Conservation (phyloP, 2,329 filamentous ascomycete species). For the Sphaceloma murrayae region DNA sequence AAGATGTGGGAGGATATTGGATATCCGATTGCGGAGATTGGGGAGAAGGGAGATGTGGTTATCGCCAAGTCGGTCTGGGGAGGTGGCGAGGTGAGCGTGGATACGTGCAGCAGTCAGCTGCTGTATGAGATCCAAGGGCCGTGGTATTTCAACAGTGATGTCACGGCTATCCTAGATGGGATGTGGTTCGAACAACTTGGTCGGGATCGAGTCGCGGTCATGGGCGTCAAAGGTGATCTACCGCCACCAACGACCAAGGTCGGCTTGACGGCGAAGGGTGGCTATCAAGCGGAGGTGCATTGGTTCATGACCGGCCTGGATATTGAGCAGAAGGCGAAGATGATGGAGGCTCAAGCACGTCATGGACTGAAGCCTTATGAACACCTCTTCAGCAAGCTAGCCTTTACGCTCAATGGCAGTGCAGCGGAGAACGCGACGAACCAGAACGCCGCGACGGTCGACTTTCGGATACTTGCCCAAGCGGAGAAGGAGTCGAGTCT, state of each 20-base stretch:
- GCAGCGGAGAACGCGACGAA: constrained; percentile 26
- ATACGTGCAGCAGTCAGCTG: constrained; percentile 45
- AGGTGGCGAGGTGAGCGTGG: constrained; percentile 34
- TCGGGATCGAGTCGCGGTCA: constrained; percentile 33
- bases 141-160: constrained; percentile 50
- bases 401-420: constrained; percentile 24
- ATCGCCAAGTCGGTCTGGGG: constrained; percentile 31
- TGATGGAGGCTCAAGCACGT: constrained; percentile 39
- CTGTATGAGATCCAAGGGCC: constrained; percentile 48
- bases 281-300: constrained; percentile 39
- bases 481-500: constrained; percentile 24
- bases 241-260: constrained; percentile 45
- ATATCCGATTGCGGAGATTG: constrained; percentile 31
- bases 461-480: constrained; percentile 33
- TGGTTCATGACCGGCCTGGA: constrained; percentile 40
- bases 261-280: constrained; percentile 38
- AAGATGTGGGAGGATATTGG: constrained; percentile 29
- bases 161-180: constrained; percentile 43
- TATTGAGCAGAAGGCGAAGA: constrained; percentile 38
- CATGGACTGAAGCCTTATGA: constrained; percentile 26
- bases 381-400: constrained; percentile 23
- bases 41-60: constrained; percentile 28
- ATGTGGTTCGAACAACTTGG: constrained; percentile 45
- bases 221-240: constrained; percentile 35
- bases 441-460: constrained; percentile 30